These are phyloP conservation scores for Graphilbum ipis-grandicollis DNA, from an alignment of 2,329 filamentous ascomycete genomes.

Conservation along the genomic window DNA sequence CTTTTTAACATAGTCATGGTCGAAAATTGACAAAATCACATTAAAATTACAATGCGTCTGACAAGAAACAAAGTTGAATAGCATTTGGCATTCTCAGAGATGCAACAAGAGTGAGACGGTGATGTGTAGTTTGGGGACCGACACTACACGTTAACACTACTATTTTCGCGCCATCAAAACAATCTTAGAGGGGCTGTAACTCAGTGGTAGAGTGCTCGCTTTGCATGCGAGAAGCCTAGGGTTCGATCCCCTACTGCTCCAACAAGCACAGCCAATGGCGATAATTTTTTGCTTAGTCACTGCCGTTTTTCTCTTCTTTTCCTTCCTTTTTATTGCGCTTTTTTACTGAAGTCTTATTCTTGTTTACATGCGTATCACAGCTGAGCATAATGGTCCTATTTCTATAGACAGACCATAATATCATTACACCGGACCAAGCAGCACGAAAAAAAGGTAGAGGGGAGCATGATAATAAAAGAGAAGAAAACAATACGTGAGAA, in stretches of 20 bases:
- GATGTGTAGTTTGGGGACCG: too few relatives aligned
- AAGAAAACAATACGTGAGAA: not conserved
- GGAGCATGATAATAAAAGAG: not conserved
- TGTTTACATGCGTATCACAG: too few relatives aligned
- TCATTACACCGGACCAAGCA: not conserved
- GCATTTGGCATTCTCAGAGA: too few relatives aligned
- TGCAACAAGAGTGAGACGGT: too few relatives aligned
- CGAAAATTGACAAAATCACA: too few relatives aligned
- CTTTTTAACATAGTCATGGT: too few relatives aligned
- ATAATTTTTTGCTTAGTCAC: conserved; percentile 7
- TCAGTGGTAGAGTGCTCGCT: conserved; percentile 17
- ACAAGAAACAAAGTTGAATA: too few relatives aligned
- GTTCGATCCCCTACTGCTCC: conserved; percentile 15
- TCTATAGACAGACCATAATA: not conserved
- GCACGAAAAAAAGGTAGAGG: conserved; percentile 11
- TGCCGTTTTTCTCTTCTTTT: not conserved
- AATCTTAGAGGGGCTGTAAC: conserved; percentile 8
- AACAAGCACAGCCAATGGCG: conserved; percentile 1
- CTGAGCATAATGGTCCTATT: too few relatives aligned
- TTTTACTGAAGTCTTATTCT: too few relatives aligned
- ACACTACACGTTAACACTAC: not conserved
- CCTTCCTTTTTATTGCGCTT: not conserved
- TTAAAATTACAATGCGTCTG: too few relatives aligned
- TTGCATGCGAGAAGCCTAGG: conserved; percentile 17
- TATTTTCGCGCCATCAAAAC: too few relatives aligned